phyloP scores from a whole-genome alignment of 345 rosid genomes.

The Brassica incana region DNA sequence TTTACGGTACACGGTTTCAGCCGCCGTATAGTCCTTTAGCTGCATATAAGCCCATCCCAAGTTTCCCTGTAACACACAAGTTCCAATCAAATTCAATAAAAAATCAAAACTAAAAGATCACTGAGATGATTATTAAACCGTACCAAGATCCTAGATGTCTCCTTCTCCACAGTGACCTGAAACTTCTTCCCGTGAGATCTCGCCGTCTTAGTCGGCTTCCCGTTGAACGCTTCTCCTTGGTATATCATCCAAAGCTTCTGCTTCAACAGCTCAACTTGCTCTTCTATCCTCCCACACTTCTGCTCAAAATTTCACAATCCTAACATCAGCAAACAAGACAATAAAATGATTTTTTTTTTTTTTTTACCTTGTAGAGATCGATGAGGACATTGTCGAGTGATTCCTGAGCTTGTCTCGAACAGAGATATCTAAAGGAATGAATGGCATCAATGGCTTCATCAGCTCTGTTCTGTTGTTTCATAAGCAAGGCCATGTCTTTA shows the following conservation, averaged over 20 bases:
- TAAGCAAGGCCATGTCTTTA: conserved; percentile 87
- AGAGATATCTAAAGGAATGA: conserved; percentile 65
- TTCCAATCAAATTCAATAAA: conserved; percentile 13
- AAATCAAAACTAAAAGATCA: neutral
- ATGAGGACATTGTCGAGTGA: conserved; percentile 92
- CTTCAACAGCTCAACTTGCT: conserved; percentile 72
- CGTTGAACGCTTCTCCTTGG: conserved; percentile 82
- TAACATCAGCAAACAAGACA: neutral
- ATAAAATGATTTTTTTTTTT: neutral
- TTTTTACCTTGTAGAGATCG: conserved; percentile 79
- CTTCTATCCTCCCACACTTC: conserved; percentile 90
- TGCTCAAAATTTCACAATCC: conserved; percentile 30
- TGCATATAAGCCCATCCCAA: conserved; percentile 99
- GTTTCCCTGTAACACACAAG: conserved; percentile 59
- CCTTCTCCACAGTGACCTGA: conserved; percentile 81
- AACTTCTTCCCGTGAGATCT: conserved; percentile 96
- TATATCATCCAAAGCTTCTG: conserved; percentile 73
- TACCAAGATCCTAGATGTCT: conserved; percentile 88
- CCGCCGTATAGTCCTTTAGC: conserved; percentile 59
- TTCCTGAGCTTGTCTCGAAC: conserved; percentile 86
- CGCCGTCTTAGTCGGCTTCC: conserved; percentile 88
- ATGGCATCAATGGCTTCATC: conserved; percentile 89
- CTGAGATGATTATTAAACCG: neutral
- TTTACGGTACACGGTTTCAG: conserved; percentile 68
- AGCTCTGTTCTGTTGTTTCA: conserved; percentile 79